phyloP scores from a whole-genome alignment of 2,329 filamentous ascomycete species.

The Alternaria burnsii region DNA sequence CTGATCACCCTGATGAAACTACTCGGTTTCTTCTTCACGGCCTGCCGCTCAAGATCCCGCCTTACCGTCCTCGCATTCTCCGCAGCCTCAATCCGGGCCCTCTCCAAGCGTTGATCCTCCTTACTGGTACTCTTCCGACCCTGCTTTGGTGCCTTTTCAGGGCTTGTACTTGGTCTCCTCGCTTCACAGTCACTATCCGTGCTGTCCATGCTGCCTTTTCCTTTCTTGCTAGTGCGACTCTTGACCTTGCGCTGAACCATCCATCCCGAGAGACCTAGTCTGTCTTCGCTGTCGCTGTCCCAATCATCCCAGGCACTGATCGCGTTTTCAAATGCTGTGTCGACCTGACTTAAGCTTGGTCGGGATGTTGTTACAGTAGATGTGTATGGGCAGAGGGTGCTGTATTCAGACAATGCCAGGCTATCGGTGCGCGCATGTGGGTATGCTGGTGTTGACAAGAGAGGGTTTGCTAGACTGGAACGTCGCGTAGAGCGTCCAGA shows the following conservation, averaged over 20 bases:
- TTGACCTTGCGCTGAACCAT: slow-evolving; percentile 21
- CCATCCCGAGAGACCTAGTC: slow-evolving; percentile 41
- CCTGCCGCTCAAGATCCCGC: slow-evolving; percentile 5
- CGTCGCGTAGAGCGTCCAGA: slow-evolving; percentile 30
- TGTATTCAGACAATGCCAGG: slow-evolving; percentile 40
- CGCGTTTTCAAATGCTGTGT: slow-evolving; percentile 39
- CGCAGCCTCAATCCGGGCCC: slow-evolving; percentile 2
- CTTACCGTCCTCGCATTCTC: slow-evolving; percentile 10
- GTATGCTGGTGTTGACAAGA: slow-evolving; percentile 25
- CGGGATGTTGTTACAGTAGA: slow-evolving; percentile 24
- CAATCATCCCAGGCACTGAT: slow-evolving; percentile 50
- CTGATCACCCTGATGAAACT: slow-evolving; percentile 45
- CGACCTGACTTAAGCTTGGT: slow-evolving; percentile 30
- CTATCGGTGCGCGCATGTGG: slow-evolving; percentile 35
- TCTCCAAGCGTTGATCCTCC: slow-evolving; percentile 13
- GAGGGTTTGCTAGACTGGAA: slow-evolving; percentile 37
- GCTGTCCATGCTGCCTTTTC: slow-evolving; percentile 24
- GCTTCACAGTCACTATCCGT: slow-evolving; percentile 17
- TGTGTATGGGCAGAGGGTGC: slow-evolving; percentile 33
- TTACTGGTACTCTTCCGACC: slow-evolving; percentile 9
- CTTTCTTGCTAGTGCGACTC: slow-evolving; percentile 18
- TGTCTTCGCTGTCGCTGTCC: slow-evolving; percentile 45
- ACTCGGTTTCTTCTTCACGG: slow-evolving; percentile 29
- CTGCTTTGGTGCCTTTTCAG: background rate
- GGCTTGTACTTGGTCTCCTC: slow-evolving; percentile 8